These are phyloP conservation scores for Ensete glaucum DNA, from an alignment of 176 grass and related monocot species.

Conservation along the genomic window DNA sequence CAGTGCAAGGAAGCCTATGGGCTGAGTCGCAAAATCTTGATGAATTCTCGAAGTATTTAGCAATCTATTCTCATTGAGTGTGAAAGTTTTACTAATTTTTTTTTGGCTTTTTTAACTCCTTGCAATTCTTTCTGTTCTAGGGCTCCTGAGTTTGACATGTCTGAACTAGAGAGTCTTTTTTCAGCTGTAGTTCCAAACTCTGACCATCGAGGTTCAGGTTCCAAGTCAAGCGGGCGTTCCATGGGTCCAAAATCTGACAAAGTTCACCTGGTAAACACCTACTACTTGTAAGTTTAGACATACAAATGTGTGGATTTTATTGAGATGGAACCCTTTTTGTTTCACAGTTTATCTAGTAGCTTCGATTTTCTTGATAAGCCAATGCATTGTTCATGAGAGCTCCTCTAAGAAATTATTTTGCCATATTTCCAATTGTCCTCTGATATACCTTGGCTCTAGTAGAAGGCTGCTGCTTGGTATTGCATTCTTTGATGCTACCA, in stretches of 20 bases:
- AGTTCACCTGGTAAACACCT: conserved; percentile 74
- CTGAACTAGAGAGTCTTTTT: conserved; percentile 92
- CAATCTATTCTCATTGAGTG: neutral
- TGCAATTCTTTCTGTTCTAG: conserved; percentile 23
- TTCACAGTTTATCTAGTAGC: neutral
- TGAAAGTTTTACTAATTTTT: neutral
- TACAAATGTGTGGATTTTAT: neutral
- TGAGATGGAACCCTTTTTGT: neutral
- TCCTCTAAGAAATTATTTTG: too few species aligned
- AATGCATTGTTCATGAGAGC: too few species aligned
- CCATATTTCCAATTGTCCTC: too few species aligned
- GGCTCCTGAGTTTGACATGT: conserved; percentile 87
- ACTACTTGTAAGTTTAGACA: neutral
- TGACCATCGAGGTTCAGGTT: conserved; percentile 42
- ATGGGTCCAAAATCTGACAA: conserved; percentile 66
- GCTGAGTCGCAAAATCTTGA: conserved; percentile 71
- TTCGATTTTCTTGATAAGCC: neutral
- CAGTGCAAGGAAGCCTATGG: conserved; percentile 96
- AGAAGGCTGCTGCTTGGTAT: too few species aligned
- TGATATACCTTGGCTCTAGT: too few species aligned
- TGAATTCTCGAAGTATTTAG: conserved; percentile 50
- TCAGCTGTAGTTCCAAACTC: conserved; percentile 67
- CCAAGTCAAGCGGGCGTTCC: conserved; percentile 37
- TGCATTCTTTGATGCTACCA: too few species aligned
- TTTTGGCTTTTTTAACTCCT: neutral